Evolutionary conservation across 306 rosid genomes (phyloP), one percentile per base, ranked within the genome.

Genomic region (Chamaecrista fasciculata): DNA sequence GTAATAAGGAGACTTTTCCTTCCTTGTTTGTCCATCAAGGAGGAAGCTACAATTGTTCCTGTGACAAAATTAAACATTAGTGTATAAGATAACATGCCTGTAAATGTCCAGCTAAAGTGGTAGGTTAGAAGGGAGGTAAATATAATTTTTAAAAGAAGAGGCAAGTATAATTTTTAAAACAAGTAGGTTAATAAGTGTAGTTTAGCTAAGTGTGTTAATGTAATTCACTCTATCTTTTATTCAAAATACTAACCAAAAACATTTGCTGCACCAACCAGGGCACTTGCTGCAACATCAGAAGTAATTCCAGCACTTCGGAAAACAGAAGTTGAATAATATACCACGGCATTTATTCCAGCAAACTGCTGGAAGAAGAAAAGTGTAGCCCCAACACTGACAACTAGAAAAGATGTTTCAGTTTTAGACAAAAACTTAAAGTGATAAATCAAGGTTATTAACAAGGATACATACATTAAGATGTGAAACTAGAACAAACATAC

Each of bases 211-310:
- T n/a, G n/a, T n/a, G n/a, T n/a, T n/a, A n/a, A n/a, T n/a, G n/a
- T n/a, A n/a, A n/a, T n/a, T n/a, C n/a, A n/a, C n/a, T n/a, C n/a
- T 8, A 37, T 73, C 63, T 26, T 11, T 36, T 49, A 47, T 42
- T 7, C 36, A 40, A 34, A 50, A 53, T 67, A 81, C 96, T 51
- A 53, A 89, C 97, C 96, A 11, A 92, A 87, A 56, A 92, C 97
- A 63, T 92, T 92, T 64, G 97, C 86, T 55, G 90, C 89, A 69
- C 96, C 96, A 79, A 92, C 96, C 21, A 92, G 86, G 72, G 96
- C 95, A 85, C 97, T 92, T 58, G 97, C 97, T 67, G 96, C 97
- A 71, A 92, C 88, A 71, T 92, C 97, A 61, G 97, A 92, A 77
- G 92, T 74, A 66, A 92, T 84, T 71, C 97, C 97, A 62, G 96